A percentile compares a stretch with the other conserved stretches of the same genome.
Conservation (phyloP, 2,329 filamentous ascomycete species). For the Rhinocladiella similis region DNA sequence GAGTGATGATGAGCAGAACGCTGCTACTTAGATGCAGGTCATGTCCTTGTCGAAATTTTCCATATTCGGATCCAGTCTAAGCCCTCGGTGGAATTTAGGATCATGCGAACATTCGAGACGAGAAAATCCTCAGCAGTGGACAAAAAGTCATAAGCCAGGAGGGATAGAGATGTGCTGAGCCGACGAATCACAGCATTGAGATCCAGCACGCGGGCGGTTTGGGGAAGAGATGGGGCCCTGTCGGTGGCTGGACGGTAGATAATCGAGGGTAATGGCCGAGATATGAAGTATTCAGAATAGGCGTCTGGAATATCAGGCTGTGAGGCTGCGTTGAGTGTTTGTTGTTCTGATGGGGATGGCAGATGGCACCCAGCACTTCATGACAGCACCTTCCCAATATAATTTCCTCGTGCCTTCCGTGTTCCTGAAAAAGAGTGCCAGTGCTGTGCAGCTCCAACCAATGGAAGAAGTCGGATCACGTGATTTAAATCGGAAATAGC, state of each 20-base stretch:
- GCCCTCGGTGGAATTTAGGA: constrained; percentile 3
- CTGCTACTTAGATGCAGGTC: constrained; percentile 10
- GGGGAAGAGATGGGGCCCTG: constrained; percentile 6
- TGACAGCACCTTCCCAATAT: background rate
- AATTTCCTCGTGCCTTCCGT: background rate
- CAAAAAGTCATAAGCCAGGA: constrained; percentile 9
- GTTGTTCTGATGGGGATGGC: too few species aligned
- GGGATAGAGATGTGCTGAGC: constrained; percentile 4
- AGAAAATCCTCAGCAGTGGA: constrained; percentile 1
- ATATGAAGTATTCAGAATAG: background rate
- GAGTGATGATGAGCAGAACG: background rate
- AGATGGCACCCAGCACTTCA: too few species aligned
- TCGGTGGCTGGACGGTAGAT: background rate
- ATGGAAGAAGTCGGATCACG: constrained; percentile 1
- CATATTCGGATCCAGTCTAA: constrained; percentile 7
- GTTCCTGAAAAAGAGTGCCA: background rate
- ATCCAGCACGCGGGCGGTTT: constrained; percentile 22
- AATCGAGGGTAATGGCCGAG: background rate
- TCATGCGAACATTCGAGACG: background rate
- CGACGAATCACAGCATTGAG: constrained; percentile 19
- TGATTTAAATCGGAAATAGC: background rate
- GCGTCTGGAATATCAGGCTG: background rate
- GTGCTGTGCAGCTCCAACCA: constrained; percentile 6
- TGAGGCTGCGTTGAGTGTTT: too few species aligned
- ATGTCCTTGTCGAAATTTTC: constrained; percentile 22